Evolutionary conservation across 768 basidiomycete genomes (phyloP), one percentile per base, ranked within the genome.

Genomic region (Mycena haematopus): DNA sequence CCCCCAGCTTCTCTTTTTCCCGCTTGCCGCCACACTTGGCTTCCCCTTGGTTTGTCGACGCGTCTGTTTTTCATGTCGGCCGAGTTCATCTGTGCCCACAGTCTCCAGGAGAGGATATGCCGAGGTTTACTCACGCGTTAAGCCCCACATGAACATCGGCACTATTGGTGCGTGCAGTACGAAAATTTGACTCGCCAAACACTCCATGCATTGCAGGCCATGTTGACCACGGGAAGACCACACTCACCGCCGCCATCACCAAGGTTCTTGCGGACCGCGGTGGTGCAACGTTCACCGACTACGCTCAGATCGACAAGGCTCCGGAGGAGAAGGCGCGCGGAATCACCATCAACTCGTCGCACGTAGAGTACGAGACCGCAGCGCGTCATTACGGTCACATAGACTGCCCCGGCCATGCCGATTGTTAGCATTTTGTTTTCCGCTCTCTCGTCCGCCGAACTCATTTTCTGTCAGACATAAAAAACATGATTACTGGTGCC

Each of bases 251-350:
- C 44, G 92, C 95, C 61, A 96, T 96, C 71, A 99, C 97, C 70
- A 99, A 93, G 75, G 91, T 95, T 58, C 85, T 99, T 58, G 80
- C 97, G 27, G 81, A 86, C 67, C 76, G 79, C 47, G 92, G 93
- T 61, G 90, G 88, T 56, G 87, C 87, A 59, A 89, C 82, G 69
- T 99, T 99, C 79, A 93, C 96, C 65, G 96, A 95, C 83, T 99
- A 99, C 82, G 86, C 84, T 52, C 88, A 95, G 77, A 99, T 99
- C 71, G 97, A 99, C 91, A 98, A 93, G 82, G 97, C 97, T 10
- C 97, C 97, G 3, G 97, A 99, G 78, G 97, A 99, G 82, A 96
- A 95, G 79, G 96, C 96, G 64, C 93, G 97, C 75, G 97, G 97
- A 78, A 99, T 99, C 78, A 99, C 97, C 65, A 99, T 99, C 78